Conservation (phyloP, 257 asterid genomes). For the Primulina huaijiensis region DNA sequence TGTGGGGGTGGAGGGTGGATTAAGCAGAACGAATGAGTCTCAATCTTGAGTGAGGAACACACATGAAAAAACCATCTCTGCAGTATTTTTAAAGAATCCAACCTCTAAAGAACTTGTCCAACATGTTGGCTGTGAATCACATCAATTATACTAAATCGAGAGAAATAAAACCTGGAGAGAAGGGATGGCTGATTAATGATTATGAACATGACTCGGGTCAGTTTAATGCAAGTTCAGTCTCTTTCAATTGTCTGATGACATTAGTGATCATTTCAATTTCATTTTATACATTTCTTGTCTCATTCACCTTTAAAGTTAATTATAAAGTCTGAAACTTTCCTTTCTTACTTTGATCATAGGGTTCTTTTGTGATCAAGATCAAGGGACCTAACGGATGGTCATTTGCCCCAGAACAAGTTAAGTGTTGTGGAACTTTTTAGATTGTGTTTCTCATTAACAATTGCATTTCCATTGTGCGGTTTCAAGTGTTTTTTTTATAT, state of each 20-base stretch:
- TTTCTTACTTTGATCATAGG: conserved; percentile 46
- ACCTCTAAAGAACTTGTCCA: neutral
- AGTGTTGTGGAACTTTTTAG: conserved; percentile 39
- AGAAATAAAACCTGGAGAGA: conserved; percentile 11
- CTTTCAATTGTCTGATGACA: neutral
- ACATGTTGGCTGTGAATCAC: neutral
- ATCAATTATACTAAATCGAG: conserved; percentile 13
- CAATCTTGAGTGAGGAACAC: too few relatives aligned
- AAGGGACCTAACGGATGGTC: conserved; percentile 98
- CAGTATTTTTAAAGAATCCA: too few relatives aligned
- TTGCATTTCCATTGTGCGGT: conserved; percentile 13
- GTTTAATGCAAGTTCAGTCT: conserved; percentile 8
- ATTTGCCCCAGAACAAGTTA: conserved; percentile 88
- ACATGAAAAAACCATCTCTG: too few relatives aligned
- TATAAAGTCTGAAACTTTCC: conserved; percentile 15
- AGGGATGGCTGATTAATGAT: conserved; percentile 11
- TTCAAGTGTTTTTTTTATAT: conserved; percentile 14
- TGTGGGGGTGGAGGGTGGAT: too few relatives aligned
- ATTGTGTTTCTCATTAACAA: conserved; percentile 5
- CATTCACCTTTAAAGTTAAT: neutral
- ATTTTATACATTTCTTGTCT: neutral
- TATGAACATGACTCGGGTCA: conserved; percentile 6
- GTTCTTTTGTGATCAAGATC: conserved; percentile 81
- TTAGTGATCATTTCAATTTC: neutral
- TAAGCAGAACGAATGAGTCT: too few relatives aligned